Base-by-base conservation (phyloP, 768 basidiomycete species). In the Kondoa malvinella region DNA sequence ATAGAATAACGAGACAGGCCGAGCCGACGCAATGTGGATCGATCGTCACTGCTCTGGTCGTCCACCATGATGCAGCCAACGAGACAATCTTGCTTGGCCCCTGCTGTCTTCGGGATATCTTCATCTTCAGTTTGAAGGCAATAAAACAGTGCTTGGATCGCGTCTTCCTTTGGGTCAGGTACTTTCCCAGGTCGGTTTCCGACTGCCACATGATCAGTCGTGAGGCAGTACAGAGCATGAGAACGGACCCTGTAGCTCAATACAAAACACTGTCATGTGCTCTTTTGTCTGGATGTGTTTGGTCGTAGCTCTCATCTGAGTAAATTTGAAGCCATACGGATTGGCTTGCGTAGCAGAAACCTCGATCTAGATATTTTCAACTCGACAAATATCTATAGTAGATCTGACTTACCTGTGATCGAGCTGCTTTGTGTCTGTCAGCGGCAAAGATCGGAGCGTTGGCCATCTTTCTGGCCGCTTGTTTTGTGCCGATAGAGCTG, bases 161-260 rank as follows among this genome's bases (percentile, higher is more conserved):
- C 80, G 72, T 92, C 85, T 4, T 80, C 76, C 66, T 82, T 81
- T 0, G 87, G 81, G 76, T 89, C 81, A 0, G 91, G 33, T 81
- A 80, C 16, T 81, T 79, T 26, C 78, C 83, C 29, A 80, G 78
- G 12, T 61, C 2, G 27, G 1, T 25, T 25, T 27, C 40, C 40
- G 40, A 50, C 40, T 30, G 57, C 27, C 30, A n/a, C n/a, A 40
- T 14, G 25, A 8, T 15, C 21, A n/a, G 25, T 25, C 57, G 57
- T 30, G 34, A 63, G 25, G n/a, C 2, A 16, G 14, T 29, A 21
- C 4, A 33, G n/a, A 32, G 50, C 40, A 50, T 34, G 65, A 2
- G 25, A 4, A 74, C 84, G 67, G 67, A 89, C 92, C 87, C 72
- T 92, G 89, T 1, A 92, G 78, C 76, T 99, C 95, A 57, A 96